Evolutionary conservation across 208 protist species (phyloP), one percentile per base, ranked within the genome.

Genomic region (Wallacemonas sp.): DNA sequence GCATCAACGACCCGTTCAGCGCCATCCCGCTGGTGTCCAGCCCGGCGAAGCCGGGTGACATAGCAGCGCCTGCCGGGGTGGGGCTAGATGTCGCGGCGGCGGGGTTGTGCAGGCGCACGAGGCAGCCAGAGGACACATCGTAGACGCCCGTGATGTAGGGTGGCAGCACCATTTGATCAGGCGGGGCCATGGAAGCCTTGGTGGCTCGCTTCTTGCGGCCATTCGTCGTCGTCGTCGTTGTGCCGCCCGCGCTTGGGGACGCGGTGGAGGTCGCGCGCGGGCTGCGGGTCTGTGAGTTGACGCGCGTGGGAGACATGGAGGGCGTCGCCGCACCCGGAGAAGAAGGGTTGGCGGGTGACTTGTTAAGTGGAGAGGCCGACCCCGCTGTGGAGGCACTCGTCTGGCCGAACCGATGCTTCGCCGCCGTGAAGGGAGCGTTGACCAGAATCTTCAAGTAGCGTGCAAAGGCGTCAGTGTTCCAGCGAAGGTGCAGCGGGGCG

Each of bases 371-470:
- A n/a, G n/a, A n/a, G n/a, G n/a, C n/a, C n/a, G n/a, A n/a, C n/a
- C n/a, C n/a, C n/a, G n/a, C n/a, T n/a, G n/a, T n/a, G n/a, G n/a
- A n/a, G n/a, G n/a, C n/a, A n/a, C n/a, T 41, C 36, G 36, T 41
- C 36, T 41, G 51, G 62, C 47, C 38, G 12, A 24, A 15, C 15
- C 56, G 56, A 11, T 22, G 38, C 36, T 62, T 44, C 47, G 68
- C 41, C 53, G 45, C 59, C 59, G 62, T 62, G 63, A 91, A 90
- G 0, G 90, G 75, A 38, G 84, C 68, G 73, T 96, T 88, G 4
- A 94, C 67, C 28, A 96, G 65, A 22, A 96, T 84, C 56, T 96
- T 96, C 8, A 94, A 67, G 59, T 96, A 96, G 12, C 90, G 90
- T 26, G 82, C 88, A 67, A 96, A 89, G 22, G 90, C 90, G 55